phyloP scores from a whole-genome alignment of 345 rosid genomes.

The Bruguiera parviflora region DNA sequence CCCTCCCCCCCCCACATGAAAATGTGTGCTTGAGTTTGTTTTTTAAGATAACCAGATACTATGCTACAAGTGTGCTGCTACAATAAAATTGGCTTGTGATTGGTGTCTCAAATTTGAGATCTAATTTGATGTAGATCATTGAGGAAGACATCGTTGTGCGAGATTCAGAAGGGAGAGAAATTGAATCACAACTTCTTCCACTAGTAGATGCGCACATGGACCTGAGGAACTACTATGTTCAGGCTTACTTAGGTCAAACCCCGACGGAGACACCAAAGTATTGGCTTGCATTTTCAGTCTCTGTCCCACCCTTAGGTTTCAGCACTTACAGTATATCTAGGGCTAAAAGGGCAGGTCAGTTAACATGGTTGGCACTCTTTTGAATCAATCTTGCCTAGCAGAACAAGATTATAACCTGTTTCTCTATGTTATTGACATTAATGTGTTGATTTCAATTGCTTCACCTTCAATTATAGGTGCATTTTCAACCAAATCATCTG shows the following conservation, averaged over 20 bases:
- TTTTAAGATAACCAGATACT: no score
- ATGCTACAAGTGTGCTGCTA: no score
- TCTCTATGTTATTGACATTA: slow-evolving; percentile 12
- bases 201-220: slow-evolving; percentile 46
- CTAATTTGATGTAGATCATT: slow-evolving; percentile 50
- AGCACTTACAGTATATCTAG: slow-evolving; percentile 67
- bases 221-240: slow-evolving; percentile 64
- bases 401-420: slow-evolving; percentile 19
- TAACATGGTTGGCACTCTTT: slow-evolving; percentile 15
- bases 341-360: slow-evolving; percentile 58
- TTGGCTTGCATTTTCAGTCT: slow-evolving; percentile 78
- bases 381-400: slow-evolving; percentile 18
- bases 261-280: slow-evolving; percentile 60
- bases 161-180: slow-evolving; percentile 77
- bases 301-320: slow-evolving; percentile 92
- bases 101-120: slow-evolving; percentile 5
- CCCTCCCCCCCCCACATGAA: no score
- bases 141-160: slow-evolving; percentile 55
- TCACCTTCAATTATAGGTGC: slow-evolving; percentile 44
- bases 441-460: slow-evolving; percentile 8
- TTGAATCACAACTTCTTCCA: slow-evolving; percentile 84
- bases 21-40: no score
- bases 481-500: slow-evolving; percentile 46
- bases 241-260: slow-evolving; percentile 64
- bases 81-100: no score